phyloP scores from a whole-genome alignment of 257 asterid genomes.

The Scutellaria baicalensis region DNA sequence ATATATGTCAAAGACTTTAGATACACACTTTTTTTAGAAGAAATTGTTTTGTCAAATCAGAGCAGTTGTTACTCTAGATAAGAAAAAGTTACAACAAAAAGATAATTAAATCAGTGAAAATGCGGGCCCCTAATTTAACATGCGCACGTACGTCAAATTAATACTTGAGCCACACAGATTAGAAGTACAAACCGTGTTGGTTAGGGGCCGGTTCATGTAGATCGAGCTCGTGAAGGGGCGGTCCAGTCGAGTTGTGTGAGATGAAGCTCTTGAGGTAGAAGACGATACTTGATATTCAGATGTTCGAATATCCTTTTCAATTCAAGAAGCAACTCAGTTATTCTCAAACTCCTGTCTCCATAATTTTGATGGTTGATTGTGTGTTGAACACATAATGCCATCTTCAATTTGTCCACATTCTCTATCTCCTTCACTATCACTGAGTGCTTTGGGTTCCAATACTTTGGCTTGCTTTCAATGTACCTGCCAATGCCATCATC shows the following conservation, averaged over 20 bases:
- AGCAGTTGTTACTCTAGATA: too few relatives aligned
- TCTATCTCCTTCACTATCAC: conserved; percentile 49
- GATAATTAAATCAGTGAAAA: too few relatives aligned
- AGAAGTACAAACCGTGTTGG: too few relatives aligned
- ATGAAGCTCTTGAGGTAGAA: conserved; percentile 55
- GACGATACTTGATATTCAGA: conserved; percentile 40
- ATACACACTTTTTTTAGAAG: too few relatives aligned
- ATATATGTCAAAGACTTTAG: too few relatives aligned
- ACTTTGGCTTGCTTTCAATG: conserved; percentile 58
- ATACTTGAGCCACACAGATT: too few relatives aligned
- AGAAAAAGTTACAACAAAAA: too few relatives aligned
- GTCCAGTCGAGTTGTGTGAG: conserved; percentile 27
- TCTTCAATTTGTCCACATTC: conserved; percentile 43
- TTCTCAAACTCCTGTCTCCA: conserved; percentile 38
- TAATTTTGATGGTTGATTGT: conserved; percentile 57
- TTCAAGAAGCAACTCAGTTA: conserved; percentile 46
- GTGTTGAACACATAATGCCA: conserved; percentile 43
- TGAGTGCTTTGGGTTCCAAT: conserved; percentile 54
- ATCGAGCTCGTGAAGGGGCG: neutral
- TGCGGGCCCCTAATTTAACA: too few relatives aligned
- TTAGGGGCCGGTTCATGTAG: too few relatives aligned
- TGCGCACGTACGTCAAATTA: too few relatives aligned
- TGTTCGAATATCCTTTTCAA: conserved; percentile 48
- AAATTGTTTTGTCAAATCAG: too few relatives aligned
- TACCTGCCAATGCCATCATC: conserved; percentile 23